phyloP scores from a whole-genome alignment of 2,329 filamentous ascomycete species.

The Talaromyces sp. region DNA sequence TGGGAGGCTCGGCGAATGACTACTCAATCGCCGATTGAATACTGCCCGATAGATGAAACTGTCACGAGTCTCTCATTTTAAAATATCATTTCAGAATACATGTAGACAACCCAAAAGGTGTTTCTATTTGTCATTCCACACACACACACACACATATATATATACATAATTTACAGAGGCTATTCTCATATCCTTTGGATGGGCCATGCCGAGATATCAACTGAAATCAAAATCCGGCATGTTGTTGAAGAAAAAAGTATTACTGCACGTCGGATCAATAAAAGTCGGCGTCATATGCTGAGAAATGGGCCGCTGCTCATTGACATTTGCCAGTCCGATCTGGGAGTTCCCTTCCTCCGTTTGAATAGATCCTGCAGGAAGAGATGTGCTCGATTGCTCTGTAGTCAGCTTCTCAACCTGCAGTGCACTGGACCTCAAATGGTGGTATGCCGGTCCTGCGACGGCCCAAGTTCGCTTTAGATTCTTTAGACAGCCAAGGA shows the following conservation, averaged over 20 bases:
- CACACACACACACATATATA: too few relatives aligned
- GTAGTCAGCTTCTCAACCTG: conserved; percentile 13
- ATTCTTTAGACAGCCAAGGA: conserved; percentile 31
- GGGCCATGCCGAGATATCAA: background rate
- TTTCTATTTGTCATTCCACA: too few relatives aligned
- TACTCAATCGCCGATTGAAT: background rate
- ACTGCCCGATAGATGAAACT: background rate
- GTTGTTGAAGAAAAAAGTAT: background rate
- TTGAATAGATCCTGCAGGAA: background rate
- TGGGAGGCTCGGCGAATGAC: background rate
- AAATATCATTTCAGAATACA: background rate
- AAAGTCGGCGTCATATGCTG: background rate
- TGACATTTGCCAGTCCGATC: background rate
- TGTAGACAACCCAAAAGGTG: too few relatives aligned
- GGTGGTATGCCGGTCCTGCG: conserved; percentile 22
- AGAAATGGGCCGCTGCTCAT: background rate
- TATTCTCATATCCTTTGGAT: background rate
- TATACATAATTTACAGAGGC: background rate
- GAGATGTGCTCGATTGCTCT: background rate
- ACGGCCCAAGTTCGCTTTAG: conserved; percentile 27
- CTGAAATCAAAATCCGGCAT: conserved; percentile 1
- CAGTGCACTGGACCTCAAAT: conserved; percentile 23
- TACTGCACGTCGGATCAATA: conserved; percentile 4
- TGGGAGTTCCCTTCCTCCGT: background rate
- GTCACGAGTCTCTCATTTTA: too few relatives aligned